Evolutionary conservation across 495 filamentous ascomycete genomes (phyloP), one percentile per base, ranked within the genome.

Genomic region (Rhypophila decipiens): DNA sequence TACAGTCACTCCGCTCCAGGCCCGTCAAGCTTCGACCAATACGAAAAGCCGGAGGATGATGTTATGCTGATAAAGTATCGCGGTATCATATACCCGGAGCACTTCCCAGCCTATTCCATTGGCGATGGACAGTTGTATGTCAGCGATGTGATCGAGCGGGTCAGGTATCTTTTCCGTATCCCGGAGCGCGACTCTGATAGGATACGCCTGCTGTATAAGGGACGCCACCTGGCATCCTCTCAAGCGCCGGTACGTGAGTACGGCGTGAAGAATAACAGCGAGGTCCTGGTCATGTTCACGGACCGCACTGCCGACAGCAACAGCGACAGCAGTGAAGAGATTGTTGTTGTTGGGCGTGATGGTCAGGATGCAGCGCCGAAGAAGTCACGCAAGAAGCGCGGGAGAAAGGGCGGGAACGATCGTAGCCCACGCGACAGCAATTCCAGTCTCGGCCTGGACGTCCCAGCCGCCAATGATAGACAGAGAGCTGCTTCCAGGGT

Each of bases 31-130:
- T 50, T 49, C 24, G 59, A 24, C 38, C 55, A 52, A 59, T 65
- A 39, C 17, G 48, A 33, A 23, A 55, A 31, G 42, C 66, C 66
- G 4, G 84, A 84, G 38, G 87, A 89, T 33, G 90, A 96, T 63
- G 75, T 87, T 12, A 68, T 96, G 13, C 57, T 87, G n/a, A 75
- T 94, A 48, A 83, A 79, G 59, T 76, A 88, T 66, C 82, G 80
- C 51, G 75, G 78, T 42, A 67, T 79, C 42, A 83, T 76, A n/a
- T 88, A 89, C 59, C 80, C 82, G 0, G 72, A 88, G 13, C 82
- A 85, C 52, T 95, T 95, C 64, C 84, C 84, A 1, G 79, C 87
- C 4, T 90, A 84, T 59, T 82, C 83, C 24, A 95, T 96, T 63
- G 80, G 80, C 43, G 86, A 90, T 56, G 87, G 87, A 1, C 74